Base-by-base conservation (phyloP, 768 basidiomycete species). In the Leccinum broughii region DNA sequence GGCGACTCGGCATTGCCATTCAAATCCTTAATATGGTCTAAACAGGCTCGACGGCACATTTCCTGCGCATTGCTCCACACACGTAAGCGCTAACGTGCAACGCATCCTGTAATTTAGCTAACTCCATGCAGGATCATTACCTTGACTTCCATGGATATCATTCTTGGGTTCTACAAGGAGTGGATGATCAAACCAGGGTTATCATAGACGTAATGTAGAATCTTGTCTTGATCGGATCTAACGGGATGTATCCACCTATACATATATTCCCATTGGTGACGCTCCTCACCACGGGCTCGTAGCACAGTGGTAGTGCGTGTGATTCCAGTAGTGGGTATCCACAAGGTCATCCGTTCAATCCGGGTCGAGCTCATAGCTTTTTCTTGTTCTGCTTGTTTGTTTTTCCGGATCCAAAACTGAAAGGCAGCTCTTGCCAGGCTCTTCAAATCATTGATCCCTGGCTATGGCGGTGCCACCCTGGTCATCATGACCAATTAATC, bases 51-150 rank as follows among this genome's bases (percentile, higher is more conserved):
- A 92, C 92, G 0, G 95, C 96, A 3, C 96, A 98, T 74, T 92
- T 97, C 75, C 69, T 95, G 66, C 84, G 95, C 39, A 96, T 96
- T 69, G 91, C 90, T 15, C 95, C 94, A 34, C 93, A 95, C 73
- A 95, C 95, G 89, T 90, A 69, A 75, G 86, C 72, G 26, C 67
- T 6, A 34, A 9, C 20, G 14, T n/a, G n/a, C 10, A 6, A 2
- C 9, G n/a, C 24, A 15, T 30, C 32, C 6, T 30, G 20, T 51
- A 41, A 48, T 51, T 30, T 49, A 63, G 10, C 59, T 65, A 20
- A 61, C 44, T 17, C 11, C 20, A 24, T 35, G 35, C 65, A 94
- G 91, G 53, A 93, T 98, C 64, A 85, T 97, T 61, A 98, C 95
- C 1, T 79, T 98, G 51, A 95, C 94, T 2, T 85, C 88, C 58